Conservation (phyloP, 139 green algal species). For the Tetradesmus lagerheimii region DNA sequence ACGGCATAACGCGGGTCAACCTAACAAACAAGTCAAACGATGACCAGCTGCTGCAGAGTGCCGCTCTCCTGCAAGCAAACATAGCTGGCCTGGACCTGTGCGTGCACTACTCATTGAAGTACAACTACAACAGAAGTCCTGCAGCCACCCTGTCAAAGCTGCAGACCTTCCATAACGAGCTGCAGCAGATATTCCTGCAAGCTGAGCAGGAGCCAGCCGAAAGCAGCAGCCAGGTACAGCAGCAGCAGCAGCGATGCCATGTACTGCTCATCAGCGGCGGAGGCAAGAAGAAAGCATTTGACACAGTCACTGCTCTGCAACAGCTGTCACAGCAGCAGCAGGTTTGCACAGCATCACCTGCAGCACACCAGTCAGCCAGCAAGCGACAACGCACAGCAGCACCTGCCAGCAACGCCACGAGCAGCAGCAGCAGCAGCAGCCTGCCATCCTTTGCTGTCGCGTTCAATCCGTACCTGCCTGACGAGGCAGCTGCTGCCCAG, state of each 20-base stretch:
- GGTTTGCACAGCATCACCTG: not conserved
- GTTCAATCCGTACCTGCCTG: conserved; percentile 69
- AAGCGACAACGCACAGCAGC: conserved; percentile 19
- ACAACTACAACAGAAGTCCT: conserved; percentile 53
- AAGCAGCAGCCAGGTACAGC: not conserved
- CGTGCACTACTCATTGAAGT: conserved; percentile 61
- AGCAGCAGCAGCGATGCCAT: not conserved
- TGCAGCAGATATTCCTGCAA: conserved; percentile 37
- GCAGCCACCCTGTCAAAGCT: not conserved
- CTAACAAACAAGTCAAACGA: conserved; percentile 60
- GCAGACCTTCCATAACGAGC: not conserved
- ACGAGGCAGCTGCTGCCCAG: conserved; percentile 19
- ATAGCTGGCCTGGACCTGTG: conserved; percentile 43
- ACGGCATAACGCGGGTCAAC: conserved; percentile 46
- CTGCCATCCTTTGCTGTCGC: conserved; percentile 49
- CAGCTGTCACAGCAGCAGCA: conserved; percentile 17
- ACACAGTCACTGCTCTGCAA: conserved; percentile 46
- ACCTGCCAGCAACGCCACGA: not conserved
- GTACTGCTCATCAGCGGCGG: conserved; percentile 62
- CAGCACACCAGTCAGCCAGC: not conserved
- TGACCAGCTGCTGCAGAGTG: conserved; percentile 51
- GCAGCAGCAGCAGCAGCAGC: not conserved
- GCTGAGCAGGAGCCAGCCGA: not conserved
- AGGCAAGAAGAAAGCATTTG: conserved; percentile 46
- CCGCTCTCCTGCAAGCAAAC: not conserved